Conservation (phyloP, 192 early-diverging fungal species). For the Umbelopsis ramanniana region DNA sequence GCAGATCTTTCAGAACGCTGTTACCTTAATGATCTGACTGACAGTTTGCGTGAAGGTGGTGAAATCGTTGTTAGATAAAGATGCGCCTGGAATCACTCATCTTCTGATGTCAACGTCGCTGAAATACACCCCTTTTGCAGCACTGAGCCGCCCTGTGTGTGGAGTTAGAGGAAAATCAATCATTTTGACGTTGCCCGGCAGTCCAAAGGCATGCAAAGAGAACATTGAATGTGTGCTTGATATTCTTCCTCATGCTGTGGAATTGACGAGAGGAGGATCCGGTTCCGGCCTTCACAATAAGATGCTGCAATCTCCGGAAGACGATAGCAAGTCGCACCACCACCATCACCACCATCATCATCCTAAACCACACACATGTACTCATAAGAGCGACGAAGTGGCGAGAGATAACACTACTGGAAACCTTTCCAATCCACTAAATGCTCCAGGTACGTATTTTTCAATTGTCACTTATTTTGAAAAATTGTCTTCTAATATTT, state of each 20-base stretch:
- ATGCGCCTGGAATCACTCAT: conserved; percentile 76
- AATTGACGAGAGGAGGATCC: conserved; percentile 62
- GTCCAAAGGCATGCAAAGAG: conserved; percentile 83
- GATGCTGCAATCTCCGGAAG: conserved; percentile 39
- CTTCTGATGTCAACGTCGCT: conserved; percentile 80
- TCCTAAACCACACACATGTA: conserved; percentile 7
- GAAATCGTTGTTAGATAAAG: conserved; percentile 5
- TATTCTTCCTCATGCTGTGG: conserved; percentile 84
- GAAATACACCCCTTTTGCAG: conserved; percentile 86
- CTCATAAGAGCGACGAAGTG: conserved; percentile 2
- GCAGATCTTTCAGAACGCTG: not conserved
- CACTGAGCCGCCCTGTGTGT: conserved; percentile 79
- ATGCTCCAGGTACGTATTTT: conserved; percentile 10
- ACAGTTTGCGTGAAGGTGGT: not conserved
- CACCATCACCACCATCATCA: conserved; percentile 45
- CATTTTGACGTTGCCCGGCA: conserved; percentile 89
- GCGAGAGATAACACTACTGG: not conserved
- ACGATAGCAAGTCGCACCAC: conserved; percentile 40
- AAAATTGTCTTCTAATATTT: not conserved
- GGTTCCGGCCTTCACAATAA: conserved; percentile 60
- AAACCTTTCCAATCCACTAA: conserved; percentile 17
- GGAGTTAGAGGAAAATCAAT: conserved; percentile 66
- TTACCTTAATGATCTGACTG: not conserved
- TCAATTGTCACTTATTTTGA: not conserved
- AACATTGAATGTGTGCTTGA: conserved; percentile 75